A percentile compares a stretch with the other conserved stretches of the same genome.
Conservation (phyloP, 768 basidiomycete species). For the Tricholoma bakamatsutake region DNA sequence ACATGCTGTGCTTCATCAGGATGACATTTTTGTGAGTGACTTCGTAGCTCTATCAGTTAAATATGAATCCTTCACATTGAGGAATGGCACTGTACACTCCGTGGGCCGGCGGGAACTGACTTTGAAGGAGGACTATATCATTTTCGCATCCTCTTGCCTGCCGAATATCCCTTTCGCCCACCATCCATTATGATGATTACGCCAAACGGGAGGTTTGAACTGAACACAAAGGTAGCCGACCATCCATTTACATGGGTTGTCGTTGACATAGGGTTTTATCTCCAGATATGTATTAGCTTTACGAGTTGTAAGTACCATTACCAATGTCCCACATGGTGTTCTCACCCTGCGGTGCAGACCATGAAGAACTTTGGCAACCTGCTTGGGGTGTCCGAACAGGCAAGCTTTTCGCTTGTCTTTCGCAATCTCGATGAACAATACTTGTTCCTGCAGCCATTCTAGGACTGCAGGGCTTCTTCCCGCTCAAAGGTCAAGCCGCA, state of each 20-base stretch:
- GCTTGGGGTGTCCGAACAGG: constrained; percentile 97
- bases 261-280: constrained; percentile 4
- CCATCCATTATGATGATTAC: constrained; percentile 96
- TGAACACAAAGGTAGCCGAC: constrained; percentile 80
- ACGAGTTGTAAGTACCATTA: constrained; percentile 62
- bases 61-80: constrained; percentile 20
- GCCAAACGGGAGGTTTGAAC: constrained; percentile 94
- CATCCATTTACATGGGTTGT: not conserved
- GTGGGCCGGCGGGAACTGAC: constrained; percentile 83
- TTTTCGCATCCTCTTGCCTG: constrained; percentile 83
- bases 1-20: constrained; percentile 33
- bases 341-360: constrained; percentile 46
- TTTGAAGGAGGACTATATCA: constrained; percentile 97
- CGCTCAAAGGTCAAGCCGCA: constrained; percentile 81
- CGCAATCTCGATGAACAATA: constrained; percentile 1
- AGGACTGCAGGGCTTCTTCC: constrained; percentile 86
- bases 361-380: constrained; percentile 96
- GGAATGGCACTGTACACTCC: constrained; percentile 98
- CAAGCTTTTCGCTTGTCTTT: constrained; percentile 23
- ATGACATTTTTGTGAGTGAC: constrained; percentile 79
- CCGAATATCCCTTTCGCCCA: constrained; percentile 95
- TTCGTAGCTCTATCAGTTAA: not conserved
- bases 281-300: constrained; percentile 88
- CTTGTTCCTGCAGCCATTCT: constrained; percentile 56
- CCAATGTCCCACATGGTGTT: constrained; percentile 1